Evolutionary conservation across 345 rosid genomes (phyloP), one percentile per base, ranked within the genome.

Genomic region (Gossypium ekmanianum): DNA sequence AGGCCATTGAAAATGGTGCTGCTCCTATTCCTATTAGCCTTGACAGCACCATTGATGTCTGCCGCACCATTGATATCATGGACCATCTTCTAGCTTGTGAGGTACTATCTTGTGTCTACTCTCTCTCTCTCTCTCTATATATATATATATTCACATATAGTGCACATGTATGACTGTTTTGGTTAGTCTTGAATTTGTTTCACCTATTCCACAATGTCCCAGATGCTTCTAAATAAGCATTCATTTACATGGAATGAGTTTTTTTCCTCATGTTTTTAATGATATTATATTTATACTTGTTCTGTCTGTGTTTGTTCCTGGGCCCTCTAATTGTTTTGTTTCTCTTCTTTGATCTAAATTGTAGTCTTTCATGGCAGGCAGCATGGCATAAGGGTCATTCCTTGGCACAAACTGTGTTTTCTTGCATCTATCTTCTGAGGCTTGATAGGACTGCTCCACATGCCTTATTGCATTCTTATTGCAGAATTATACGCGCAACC

Each of bases 361-460:
- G 4, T 77, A 43, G 68, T 64, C 78, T 80, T 78, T 74, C 57
- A 76, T 86, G 84, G 86, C 89, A 95, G 99, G 99, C 93, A 72
- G 88, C 99, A 63, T 95, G 99, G 99, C 99, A 95, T 83, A 89
- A 80, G 88, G 99, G 99, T 80, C 98, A 95, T 80, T 93, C 98
- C 55, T 76, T 95, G 88, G 97, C 99, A 55, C 99, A 95, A 84
- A 95, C 98, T 72, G 99, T 95, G 79, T 93, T 93, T 86, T 91
- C 99, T n/a, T 95, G 99, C 85, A 80, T 93, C 71, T 95, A 93
- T 85, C 88, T 95, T 80, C 84, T 95, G 83, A 88, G 88, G 86
- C 96, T 92, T 22, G 97, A 95, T 80, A 87, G 97, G 87, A 93
- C 97, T 80, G 75, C 93, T 56, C 86, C 97, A 64, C 97, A 89